A percentile compares a stretch with the other conserved stretches of the same genome.
phyloP scores from a whole-genome alignment of 352 stramenopile species.

The Phytophthora syringae region DNA sequence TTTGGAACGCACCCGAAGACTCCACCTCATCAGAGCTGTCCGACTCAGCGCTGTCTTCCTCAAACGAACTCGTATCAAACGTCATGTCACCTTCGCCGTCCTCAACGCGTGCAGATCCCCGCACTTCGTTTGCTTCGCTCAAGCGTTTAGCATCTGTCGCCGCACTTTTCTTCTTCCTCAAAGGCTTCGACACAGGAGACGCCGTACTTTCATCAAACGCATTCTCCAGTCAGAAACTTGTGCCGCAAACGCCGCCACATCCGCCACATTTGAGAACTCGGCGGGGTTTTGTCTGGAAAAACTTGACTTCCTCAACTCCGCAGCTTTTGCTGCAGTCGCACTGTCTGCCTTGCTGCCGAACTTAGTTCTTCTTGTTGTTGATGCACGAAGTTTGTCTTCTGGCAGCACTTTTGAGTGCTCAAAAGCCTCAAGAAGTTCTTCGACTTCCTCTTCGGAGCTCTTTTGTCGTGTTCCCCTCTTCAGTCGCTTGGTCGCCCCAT shows the following conservation, averaged over 20 bases:
- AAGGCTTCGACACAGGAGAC: not conserved
- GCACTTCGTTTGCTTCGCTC: conserved; percentile 8
- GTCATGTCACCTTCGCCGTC: conserved; percentile 11
- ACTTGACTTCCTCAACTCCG: conserved; percentile 15
- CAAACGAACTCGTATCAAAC: conserved; percentile 18
- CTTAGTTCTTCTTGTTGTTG: not conserved
- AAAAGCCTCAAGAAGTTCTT: conserved; percentile 11
- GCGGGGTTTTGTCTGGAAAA: conserved; percentile 7
- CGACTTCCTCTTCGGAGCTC: conserved; percentile 12
- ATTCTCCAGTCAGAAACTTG: conserved; percentile 28
- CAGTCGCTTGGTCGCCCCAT: not conserved
- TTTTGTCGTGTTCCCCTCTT: conserved; percentile 23
- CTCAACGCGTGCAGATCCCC: conserved; percentile 4
- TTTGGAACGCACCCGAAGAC: conserved; percentile 5
- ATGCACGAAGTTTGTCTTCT: not conserved
- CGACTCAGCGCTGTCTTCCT: not conserved
- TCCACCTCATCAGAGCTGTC: not conserved
- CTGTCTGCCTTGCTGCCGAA: not conserved
- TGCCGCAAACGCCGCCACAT: conserved; percentile 29
- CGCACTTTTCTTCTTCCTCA: conserved; percentile 1
- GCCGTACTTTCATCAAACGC: conserved; percentile 2
- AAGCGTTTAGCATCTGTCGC: not conserved
- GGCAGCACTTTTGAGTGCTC: not conserved
- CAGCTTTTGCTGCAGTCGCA: conserved; percentile 14
- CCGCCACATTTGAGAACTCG: conserved; percentile 3